Conservation (phyloP, 148 eudicot species). For the Polygonum maritimum region DNA sequence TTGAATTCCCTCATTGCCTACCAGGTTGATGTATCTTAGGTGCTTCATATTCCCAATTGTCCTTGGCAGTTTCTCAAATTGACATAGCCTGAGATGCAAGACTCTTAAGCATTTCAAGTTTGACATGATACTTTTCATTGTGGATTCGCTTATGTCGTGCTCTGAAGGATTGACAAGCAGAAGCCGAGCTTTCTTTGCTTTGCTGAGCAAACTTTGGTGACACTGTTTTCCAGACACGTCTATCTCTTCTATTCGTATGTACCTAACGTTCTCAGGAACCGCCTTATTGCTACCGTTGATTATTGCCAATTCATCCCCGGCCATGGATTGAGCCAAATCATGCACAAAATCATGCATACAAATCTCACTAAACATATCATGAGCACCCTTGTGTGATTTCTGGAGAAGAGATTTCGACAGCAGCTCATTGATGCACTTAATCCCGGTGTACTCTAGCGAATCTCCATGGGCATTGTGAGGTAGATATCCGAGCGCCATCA, state of each 20-base stretch:
- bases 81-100: neutral
- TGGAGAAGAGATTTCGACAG: conserved; percentile 7
- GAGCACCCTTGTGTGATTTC: neutral
- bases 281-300: neutral
- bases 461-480: neutral
- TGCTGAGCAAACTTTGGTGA: neutral
- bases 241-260: neutral
- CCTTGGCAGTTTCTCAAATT: neutral
- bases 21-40: neutral
- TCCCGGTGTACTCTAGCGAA: neutral
- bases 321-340: neutral
- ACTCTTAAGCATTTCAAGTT: neutral
- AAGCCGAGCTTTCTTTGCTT: neutral
- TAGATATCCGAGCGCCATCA: conserved; percentile 10
- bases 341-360: neutral
- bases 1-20: neutral
- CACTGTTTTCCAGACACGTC: neutral
- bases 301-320: neutral
- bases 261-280: neutral
- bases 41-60: conserved; percentile 5
- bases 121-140: neutral
- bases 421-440: neutral
- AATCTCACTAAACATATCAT: neutral
- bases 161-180: neutral
- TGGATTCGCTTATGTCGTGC: neutral